Evolutionary conservation across 2,329 filamentous ascomycete genomes (phyloP), one percentile per base, ranked within the genome.

Genomic region (Coleophoma crateriformis): DNA sequence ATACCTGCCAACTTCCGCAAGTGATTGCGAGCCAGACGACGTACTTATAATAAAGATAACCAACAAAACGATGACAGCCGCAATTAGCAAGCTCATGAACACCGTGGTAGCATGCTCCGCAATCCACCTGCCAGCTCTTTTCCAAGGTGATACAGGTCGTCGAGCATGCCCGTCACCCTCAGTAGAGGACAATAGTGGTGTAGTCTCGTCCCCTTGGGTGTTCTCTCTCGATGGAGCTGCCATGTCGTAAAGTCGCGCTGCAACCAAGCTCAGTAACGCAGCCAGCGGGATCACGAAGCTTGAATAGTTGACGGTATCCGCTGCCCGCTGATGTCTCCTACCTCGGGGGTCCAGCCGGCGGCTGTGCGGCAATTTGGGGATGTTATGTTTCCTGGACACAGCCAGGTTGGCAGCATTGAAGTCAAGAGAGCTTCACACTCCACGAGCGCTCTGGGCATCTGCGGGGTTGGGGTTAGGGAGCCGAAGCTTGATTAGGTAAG

Each of bases 31-130:
- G 27, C 27, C 8, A 27, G 4, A 14, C 17, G 10, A 51, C 57
- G 45, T 55, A 61, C 60, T 48, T 41, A 50, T 50, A 48, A 61
- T 55, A 50, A 62, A 60, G 10, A 59, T 37, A 33, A 54, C 53
- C 13, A 65, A 50, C 4, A 57, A n/a, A 42, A 61, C 50, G n/a
- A 65, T 54, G 2, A 60, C 47, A 27, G 54, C 55, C n/a, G 56
- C 38, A 20, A 62, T 50, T 32, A 62, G 46, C 14, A 59, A 32
- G 33, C 51, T 54, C 42, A 61, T 54, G 33, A 56, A 56, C 44
- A 65, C 50, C 27, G 49, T 45, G 20, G 59, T 55, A 8, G 58
- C 58, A 54, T 61, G 59, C 8, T 51, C 50, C 32, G 51, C 49
- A 15, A 58, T 32, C 57, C 55, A 58, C 46, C 33, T 50, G 2